phyloP scores from a whole-genome alignment of 306 rosid species.

The Cicer pinnatifidum region DNA sequence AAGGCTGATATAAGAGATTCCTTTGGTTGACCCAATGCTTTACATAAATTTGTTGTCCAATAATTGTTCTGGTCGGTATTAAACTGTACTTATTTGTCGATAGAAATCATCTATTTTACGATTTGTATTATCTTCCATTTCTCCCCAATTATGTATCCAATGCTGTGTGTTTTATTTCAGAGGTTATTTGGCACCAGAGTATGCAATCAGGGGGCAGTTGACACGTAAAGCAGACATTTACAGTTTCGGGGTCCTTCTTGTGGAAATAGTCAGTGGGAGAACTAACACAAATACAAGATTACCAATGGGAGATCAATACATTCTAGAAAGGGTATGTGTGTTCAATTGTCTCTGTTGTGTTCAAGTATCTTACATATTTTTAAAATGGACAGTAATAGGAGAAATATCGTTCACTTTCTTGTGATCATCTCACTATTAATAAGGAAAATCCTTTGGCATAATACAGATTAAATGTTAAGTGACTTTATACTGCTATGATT shows the following conservation, averaged over 20 bases:
- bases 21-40: slow-evolving; percentile 28
- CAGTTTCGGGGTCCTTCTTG: slow-evolving; percentile 89
- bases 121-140: slow-evolving; percentile 8
- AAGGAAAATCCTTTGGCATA: not conserved
- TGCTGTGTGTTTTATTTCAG: slow-evolving; percentile 53
- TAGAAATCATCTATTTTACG: not conserved
- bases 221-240: slow-evolving; percentile 91
- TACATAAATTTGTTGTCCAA: slow-evolving; percentile 24
- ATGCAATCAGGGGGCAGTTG: slow-evolving; percentile 86
- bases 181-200: slow-evolving; percentile 96
- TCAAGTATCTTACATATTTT: slow-evolving; percentile 2
- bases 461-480: not conserved
- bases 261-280: slow-evolving; percentile 90
- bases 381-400: not conserved
- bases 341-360: slow-evolving; percentile 27
- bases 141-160: slow-evolving; percentile 19
- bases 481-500: not conserved
- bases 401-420: slow-evolving; percentile 11
- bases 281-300: slow-evolving; percentile 70
- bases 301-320: slow-evolving; percentile 70
- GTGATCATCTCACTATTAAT: slow-evolving; percentile 22
- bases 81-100: not conserved
- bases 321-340: slow-evolving; percentile 74
- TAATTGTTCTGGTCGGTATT: not conserved
- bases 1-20: not conserved